A percentile compares a stretch with the other conserved stretches of the same genome.
These are phyloP conservation scores for Hyphodiscus hymeniophilus DNA, from an alignment of 495 filamentous ascomycete genomes.

Conservation along the genomic window DNA sequence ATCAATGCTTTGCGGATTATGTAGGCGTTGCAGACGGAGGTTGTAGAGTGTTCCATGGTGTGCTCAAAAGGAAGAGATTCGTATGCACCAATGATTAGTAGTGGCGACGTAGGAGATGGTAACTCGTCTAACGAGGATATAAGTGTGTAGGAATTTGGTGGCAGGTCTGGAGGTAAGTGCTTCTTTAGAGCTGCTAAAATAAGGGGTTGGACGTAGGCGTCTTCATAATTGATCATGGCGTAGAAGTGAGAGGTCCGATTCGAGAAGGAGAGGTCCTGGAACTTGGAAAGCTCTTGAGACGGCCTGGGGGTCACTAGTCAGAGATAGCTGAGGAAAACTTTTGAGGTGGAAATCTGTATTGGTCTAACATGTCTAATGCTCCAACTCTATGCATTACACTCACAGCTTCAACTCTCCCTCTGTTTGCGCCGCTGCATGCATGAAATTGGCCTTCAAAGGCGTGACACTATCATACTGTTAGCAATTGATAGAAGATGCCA, in stretches of 20 bases:
- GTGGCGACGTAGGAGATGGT: slow-evolving; percentile 32
- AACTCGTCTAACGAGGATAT: slow-evolving; percentile 36
- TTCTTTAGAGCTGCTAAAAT: slow-evolving; percentile 62
- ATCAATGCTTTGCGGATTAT: slow-evolving; percentile 97
- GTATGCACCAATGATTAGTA: slow-evolving; percentile 82
- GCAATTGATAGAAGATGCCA: no score
- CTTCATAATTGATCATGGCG: slow-evolving; percentile 75
- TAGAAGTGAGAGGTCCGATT: slow-evolving; percentile 42
- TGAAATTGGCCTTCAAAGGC: slow-evolving; percentile 86
- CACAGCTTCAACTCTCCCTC: slow-evolving; percentile 81
- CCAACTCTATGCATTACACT: slow-evolving; percentile 44
- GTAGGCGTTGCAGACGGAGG: slow-evolving; percentile 68
- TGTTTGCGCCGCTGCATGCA: slow-evolving; percentile 57
- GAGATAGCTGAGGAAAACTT: slow-evolving; percentile 1
- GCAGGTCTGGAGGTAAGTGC: slow-evolving; percentile 51
- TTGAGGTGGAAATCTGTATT: slow-evolving; percentile 13
- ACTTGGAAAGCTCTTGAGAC: slow-evolving; percentile 1
- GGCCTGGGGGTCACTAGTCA: slow-evolving; percentile 20
- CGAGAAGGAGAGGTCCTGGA: slow-evolving; percentile 12
- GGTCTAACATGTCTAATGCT: slow-evolving; percentile 23
- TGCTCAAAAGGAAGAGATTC: slow-evolving; percentile 79
- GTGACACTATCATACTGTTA: slow-evolving; percentile 55
- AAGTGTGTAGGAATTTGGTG: slow-evolving; percentile 30
- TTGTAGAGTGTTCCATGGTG: slow-evolving; percentile 48
- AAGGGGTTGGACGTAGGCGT: slow-evolving; percentile 76